These are phyloP conservation scores for Trichoderma asperelloides DNA, from an alignment of 495 filamentous ascomycete species.

Conservation along the genomic window DNA sequence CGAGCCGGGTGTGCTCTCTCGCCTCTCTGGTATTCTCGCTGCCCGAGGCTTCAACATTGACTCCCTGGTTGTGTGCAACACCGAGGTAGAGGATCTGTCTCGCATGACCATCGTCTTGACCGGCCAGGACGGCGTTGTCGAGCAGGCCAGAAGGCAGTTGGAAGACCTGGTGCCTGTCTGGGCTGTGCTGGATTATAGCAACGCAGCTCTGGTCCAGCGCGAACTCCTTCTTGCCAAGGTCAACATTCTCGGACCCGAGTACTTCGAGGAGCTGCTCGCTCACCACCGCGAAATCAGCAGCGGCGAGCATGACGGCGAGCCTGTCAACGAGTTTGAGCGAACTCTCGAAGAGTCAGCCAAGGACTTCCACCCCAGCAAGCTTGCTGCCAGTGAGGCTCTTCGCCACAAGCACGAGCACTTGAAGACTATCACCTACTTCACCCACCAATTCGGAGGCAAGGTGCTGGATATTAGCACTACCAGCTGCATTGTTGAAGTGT, in stretches of 20 bases:
- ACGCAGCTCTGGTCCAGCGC: constrained; percentile 86
- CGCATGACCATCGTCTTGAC: constrained; percentile 98
- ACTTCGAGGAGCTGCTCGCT: constrained; percentile 90
- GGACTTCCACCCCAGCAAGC: constrained; percentile 79
- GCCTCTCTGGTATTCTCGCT: constrained; percentile 91
- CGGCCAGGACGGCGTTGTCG: constrained; percentile 93
- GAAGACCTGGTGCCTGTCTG: constrained; percentile 97
- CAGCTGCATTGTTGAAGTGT: constrained; percentile 97
- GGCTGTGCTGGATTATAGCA: constrained; percentile 95
- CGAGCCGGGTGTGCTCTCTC: constrained; percentile 92
- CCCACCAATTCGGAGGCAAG: constrained; percentile 96
- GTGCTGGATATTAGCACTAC: constrained; percentile 95
- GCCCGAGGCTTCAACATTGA: constrained; percentile 99
- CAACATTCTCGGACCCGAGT: constrained; percentile 90
- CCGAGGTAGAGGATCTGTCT: constrained; percentile 92
- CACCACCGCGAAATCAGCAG: constrained; percentile 75
- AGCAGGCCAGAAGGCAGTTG: constrained; percentile 91
- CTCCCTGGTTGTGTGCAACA: constrained; percentile 93
- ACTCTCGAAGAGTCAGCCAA: constrained; percentile 32
- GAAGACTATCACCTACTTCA: constrained; percentile 84
- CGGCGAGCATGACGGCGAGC: constrained; percentile 21
- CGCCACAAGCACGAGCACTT: constrained; percentile 96
- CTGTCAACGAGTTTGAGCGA: constrained; percentile 26
- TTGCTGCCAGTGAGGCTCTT: constrained; percentile 78
- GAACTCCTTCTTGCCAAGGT: constrained; percentile 95